Base-by-base conservation (phyloP, 169 alveolate genomes). In the Babesia ovis region DNA sequence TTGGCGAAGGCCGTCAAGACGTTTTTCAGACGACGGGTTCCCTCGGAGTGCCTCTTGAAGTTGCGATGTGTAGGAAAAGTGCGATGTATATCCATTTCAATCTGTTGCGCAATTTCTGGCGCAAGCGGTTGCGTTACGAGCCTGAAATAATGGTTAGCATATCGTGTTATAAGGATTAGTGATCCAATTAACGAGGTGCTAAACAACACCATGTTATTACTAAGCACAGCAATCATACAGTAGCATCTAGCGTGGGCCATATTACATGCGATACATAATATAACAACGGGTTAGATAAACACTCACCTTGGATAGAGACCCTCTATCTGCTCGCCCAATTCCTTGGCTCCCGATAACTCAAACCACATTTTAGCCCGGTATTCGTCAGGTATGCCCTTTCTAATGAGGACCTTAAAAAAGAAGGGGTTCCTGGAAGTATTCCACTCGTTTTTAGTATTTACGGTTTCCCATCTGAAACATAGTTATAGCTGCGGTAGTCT, bases 1-100 rank as follows among this genome's bases (percentile, higher is more conserved):
- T 84, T 86, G 45, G 96, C 96, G 50, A 92, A 90, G 4, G 96
- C 95, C 22, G 68, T 86, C 85, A 92, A 60, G 18, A 92, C 95
- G 58, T 86, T 86, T 46, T 91, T 71, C 77, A 92, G 64, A 55
- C 72, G 79, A 43, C 59, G 61, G 34, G 89, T 62, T 23, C 93
- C 95, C 4, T 56, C 64, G n/a, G 84, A 69, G 50, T 77, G 61
- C 56, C 61, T 53, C 48, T 76, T 68, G 73, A 88, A 94, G 68
- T 84, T 67, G 54, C 68, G 88, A 68, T 92, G 84, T 57, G 68
- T 84, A 1, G 96, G 96, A 60, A 92, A 92, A 25, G 96, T 92
- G 23, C 96, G 85, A 41, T 69, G 64, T 23, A 92, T 72, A 57
- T 92, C 96, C 83, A 90, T 56, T 66, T 90, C 95, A 25, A 92